phyloP scores from a whole-genome alignment of 129 eudicot species.

The Kitagawia praeruptora region DNA sequence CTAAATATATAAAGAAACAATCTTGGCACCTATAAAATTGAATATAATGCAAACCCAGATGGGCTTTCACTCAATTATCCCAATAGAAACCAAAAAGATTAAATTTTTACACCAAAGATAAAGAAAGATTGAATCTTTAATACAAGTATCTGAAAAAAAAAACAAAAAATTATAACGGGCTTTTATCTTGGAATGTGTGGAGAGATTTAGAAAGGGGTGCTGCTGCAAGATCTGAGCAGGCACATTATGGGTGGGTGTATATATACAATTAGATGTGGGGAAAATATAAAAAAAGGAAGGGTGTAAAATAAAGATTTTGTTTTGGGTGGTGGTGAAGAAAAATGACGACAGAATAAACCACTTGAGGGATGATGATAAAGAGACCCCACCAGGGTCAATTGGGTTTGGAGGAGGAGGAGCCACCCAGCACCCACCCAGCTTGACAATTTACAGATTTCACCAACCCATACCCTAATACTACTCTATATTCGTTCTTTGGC shows the following conservation, averaged over 20 bases:
- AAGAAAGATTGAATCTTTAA: neutral
- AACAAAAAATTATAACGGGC: neutral
- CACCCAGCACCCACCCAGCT: neutral
- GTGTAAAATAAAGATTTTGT: neutral
- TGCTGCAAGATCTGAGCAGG: conserved; percentile 6
- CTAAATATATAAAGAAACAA: neutral
- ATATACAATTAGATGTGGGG: neutral
- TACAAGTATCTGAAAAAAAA: too few relatives aligned
- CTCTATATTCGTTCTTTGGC: neutral
- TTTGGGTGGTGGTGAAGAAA: neutral
- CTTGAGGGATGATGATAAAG: neutral
- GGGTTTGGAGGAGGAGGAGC: neutral
- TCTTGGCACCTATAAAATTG: too few relatives aligned
- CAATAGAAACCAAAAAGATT: neutral
- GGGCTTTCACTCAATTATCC: neutral
- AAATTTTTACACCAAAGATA: neutral
- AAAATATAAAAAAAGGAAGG: neutral
- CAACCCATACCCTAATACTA: neutral
- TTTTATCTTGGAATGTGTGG: conserved; percentile 6
- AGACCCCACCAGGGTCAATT: neutral
- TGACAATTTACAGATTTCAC: neutral
- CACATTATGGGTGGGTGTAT: neutral
- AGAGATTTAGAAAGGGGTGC: neutral
- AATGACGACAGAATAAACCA: neutral
- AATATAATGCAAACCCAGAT: neutral